A percentile compares a stretch with the other conserved stretches of the same genome.
Conservation (phyloP, 345 rosid species). For the Crucihimalaya himalaica region DNA sequence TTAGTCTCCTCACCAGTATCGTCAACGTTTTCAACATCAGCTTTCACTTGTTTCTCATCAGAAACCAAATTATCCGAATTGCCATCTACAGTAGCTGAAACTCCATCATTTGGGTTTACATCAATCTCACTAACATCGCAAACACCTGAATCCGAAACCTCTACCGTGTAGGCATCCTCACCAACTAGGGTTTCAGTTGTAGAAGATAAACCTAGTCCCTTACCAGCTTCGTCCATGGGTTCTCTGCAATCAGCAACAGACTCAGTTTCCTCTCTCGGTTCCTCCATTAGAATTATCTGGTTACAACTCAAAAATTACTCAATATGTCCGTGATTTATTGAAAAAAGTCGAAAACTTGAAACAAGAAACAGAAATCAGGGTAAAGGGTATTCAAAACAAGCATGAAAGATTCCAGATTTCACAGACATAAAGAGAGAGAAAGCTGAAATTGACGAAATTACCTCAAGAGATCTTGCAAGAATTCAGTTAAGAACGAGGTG, state of each 20-base stretch:
- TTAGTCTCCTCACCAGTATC: background rate
- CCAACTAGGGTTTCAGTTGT: constrained; percentile 29
- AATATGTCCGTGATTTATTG: background rate
- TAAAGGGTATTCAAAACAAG: background rate
- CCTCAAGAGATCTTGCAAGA: constrained; percentile 16
- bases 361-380: background rate
- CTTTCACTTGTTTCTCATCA: constrained; percentile 1
- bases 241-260: constrained; percentile 11
- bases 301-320: constrained; percentile 20
- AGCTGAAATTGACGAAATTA: constrained; percentile 6
- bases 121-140: background rate
- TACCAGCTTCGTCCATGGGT: constrained; percentile 26
- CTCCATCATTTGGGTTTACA: background rate
- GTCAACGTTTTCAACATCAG: background rate
- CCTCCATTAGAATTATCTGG: constrained; percentile 23
- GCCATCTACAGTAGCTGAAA: background rate
- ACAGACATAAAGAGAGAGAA: background rate
- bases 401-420: constrained; percentile 2
- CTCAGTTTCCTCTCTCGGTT: constrained; percentile 27
- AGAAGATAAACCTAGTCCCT: constrained; percentile 18
- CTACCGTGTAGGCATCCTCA: constrained; percentile 3
- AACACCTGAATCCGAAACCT: constrained; percentile 14
- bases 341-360: too few relatives aligned
- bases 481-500: constrained; percentile 1
- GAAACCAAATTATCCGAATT: background rate